These are phyloP conservation scores for Dimargaris verticillata DNA, from an alignment of 192 early-diverging fungal species.

Conservation along the genomic window DNA sequence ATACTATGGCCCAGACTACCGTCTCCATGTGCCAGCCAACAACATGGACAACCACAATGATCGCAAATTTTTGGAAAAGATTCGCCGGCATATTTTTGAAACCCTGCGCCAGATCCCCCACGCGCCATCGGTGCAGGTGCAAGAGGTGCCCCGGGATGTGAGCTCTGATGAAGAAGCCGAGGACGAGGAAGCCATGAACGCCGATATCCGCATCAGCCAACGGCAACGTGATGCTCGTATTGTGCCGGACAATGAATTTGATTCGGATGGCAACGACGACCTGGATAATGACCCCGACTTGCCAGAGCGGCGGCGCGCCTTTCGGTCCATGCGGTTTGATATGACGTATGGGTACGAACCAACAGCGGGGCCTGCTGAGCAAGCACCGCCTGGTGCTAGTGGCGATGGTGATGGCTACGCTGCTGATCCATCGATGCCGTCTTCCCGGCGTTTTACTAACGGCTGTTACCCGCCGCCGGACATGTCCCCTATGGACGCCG, in stretches of 20 bases:
- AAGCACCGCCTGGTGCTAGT: neutral
- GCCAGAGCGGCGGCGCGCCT: neutral
- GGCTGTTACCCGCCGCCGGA: too few species aligned
- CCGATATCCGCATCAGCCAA: conserved; percentile 10
- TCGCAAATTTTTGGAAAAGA: conserved; percentile 61
- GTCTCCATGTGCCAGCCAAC: conserved; percentile 65
- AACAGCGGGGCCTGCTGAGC: neutral
- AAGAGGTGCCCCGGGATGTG: conserved; percentile 47
- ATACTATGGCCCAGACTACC: conserved; percentile 83
- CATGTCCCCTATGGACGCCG: too few species aligned
- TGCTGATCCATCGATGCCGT: too few species aligned
- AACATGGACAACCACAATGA: conserved; percentile 81
- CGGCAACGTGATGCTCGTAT: conserved; percentile 8
- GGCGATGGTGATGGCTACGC: too few species aligned
- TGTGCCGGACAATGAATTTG: conserved; percentile 8
- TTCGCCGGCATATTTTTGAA: conserved; percentile 40
- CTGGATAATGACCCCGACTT: neutral
- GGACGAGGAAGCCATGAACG: conserved; percentile 6
- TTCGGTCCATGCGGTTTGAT: neutral
- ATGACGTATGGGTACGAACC: conserved; percentile 6
- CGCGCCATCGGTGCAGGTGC: conserved; percentile 87
- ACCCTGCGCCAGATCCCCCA: conserved; percentile 40
- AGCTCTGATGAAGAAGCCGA: neutral
- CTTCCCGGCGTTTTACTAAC: too few species aligned
- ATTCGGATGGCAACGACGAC: neutral